Percentiles rank a stretch among this genome's conserved stretches.
Evolutionary conservation across 345 rosid species (phyloP).

Genomic region (Isatis tinctoria): DNA sequence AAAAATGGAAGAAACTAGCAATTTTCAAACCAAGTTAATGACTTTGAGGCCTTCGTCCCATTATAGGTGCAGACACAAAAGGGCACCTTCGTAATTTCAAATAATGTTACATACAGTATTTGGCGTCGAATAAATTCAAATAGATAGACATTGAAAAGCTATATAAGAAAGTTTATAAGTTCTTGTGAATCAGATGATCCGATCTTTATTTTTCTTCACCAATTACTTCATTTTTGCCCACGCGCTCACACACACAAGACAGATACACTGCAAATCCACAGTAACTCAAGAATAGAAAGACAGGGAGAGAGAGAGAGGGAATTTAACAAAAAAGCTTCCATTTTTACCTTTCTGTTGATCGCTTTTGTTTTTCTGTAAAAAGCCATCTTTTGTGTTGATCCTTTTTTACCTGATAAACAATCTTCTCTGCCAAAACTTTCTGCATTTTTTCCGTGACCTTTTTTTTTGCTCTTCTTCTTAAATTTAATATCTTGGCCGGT

Average conservation of each 20-base stretch:
- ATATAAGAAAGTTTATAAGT: slow-evolving; percentile 16
- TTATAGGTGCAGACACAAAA: slow-evolving; percentile 2
- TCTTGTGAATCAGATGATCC: slow-evolving; percentile 43
- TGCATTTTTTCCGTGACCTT: slow-evolving; percentile 4
- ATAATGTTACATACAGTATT: not conserved
- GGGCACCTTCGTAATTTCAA: slow-evolving; percentile 15
- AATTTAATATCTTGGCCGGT: slow-evolving; percentile 22
- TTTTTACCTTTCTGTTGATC: slow-evolving; percentile 27
- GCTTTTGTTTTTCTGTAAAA: slow-evolving; percentile 34
- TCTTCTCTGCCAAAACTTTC: not conserved
- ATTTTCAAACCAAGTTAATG: slow-evolving; percentile 13
- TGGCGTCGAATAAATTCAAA: slow-evolving; percentile 20
- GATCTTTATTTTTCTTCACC: slow-evolving; percentile 44
- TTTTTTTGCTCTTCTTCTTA: not conserved
- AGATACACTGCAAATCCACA: slow-evolving; percentile 2
- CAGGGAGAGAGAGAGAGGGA: not conserved
- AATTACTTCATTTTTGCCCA: slow-evolving; percentile 17
- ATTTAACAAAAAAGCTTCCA: slow-evolving; percentile 1
- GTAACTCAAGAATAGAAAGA: not conserved
- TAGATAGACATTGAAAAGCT: slow-evolving; percentile 32
- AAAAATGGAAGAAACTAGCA: not conserved
- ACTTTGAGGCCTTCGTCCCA: slow-evolving; percentile 11
- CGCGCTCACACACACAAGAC: slow-evolving; percentile 6
- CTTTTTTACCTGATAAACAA: slow-evolving; percentile 11
- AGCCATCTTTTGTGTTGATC: slow-evolving; percentile 30